Evolutionary conservation across 2,329 filamentous ascomycete species (phyloP), one percentile per base, ranked within the genome.

Genomic region (Penicillium italicum): DNA sequence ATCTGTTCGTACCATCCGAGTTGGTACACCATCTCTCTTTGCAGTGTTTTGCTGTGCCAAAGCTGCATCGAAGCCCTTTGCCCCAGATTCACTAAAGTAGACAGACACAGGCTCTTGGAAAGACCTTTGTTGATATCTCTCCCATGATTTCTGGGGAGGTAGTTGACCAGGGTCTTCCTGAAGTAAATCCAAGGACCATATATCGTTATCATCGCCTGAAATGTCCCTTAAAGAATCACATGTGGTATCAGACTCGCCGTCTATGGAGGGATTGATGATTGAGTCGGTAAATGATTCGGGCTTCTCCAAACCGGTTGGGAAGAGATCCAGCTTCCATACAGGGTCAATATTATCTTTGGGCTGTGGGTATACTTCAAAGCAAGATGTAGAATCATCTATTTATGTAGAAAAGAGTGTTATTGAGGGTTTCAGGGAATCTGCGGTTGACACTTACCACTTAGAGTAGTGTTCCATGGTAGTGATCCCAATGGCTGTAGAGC

Each of bases 81-180:
- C 66, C 1, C 72, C 73, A 16, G 74, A 73, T 64, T 79, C 77
- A 50, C 74, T 77, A 34, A 79, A 69, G 53, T 77, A 78, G 38
- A 68, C 70, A 28, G 74, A 75, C 28, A 59, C 50, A 5, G 69
- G 69, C 44, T 74, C 71, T 34, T 62, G 54, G 37, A 70, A 69
- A 11, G 58, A 53, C 46, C 59, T 65, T 24, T 74, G 56, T 26
- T 70, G 61, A 57, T 74, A 77, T 12, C 58, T 70, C 59, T 79
- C 77, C 77, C 77, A 79, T 33, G 73, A 75, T 36, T 62, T 69
- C 22, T 72, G 55, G 3, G 70, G 59, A 12, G 58, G 47, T 11
- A 58, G 50, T 37, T 60, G 46, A 18, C 33, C 49, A 10, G 45
- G 12, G 2, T 50, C 53, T 6, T 66, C 52, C 14, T 62, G 51